Base-by-base conservation (phyloP, 106 monocot species). In the Cymbidium sinense region DNA sequence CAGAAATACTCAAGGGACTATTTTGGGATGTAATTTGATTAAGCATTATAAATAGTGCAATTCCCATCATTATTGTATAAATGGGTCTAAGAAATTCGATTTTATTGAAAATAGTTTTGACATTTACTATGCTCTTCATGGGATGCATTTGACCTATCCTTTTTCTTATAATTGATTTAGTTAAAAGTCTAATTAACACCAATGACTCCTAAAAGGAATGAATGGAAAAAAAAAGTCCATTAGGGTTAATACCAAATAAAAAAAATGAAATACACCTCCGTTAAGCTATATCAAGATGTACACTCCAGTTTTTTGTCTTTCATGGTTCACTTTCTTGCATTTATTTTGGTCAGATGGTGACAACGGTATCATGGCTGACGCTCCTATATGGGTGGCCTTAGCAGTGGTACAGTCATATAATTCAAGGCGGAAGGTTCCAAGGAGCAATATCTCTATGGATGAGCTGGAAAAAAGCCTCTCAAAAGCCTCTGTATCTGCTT, bases 361-460 rank as follows among this genome's bases (percentile, higher is more conserved):
- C 37, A 44, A 35, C 69, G 79, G 39, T 72, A 71, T 4, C 39
- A 25, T 28, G 23, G 8, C 13, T 43, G 75, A 72, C 58, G 69
- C 62, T 83, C 79, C 86, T 51, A 34, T 79, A 17, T 99, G 84
- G 82, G 98, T 89, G 34, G 92, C 94, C n/a, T 76, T 99, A 61
- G 98, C 94, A 54, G 87, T 99, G 78, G 94, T 90, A 25, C 98
- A 99, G 44, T 99, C 98, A 43, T 99, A 92, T 83, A 99, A 88
- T 87, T 85, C 88, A 44, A 90, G 91, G 67, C 86, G 94, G 35
- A 99, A 90, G 78, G 83, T 99, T 81, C 98, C 94, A 3, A 80
- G 98, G 70, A 90, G 94, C 74, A 75, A 80, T 75, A 94, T 94
- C 47, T 99, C 92, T 19, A 74, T 85, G 43, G 50, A 85, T 79